Percentiles rank a stretch among this genome's conserved stretches.
phyloP scores from a whole-genome alignment of 768 basidiomycete genomes.

The Macrocybe gigantea region DNA sequence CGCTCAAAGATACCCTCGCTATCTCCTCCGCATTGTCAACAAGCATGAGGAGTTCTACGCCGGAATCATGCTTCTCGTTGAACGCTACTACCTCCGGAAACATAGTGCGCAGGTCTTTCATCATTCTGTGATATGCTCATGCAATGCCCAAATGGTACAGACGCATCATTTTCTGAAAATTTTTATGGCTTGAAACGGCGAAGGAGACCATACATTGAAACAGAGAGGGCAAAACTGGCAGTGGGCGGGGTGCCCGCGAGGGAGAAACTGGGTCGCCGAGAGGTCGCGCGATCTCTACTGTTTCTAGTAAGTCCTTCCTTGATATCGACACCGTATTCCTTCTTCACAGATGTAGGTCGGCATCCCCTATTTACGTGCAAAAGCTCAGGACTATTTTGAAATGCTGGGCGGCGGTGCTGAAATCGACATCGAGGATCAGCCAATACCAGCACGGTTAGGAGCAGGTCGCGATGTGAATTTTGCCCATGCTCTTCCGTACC shows the following conservation, averaged over 20 bases:
- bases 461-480: too few species aligned
- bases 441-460: constrained; percentile 2
- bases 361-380: constrained; percentile 84
- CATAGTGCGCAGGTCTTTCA: constrained; percentile 52
- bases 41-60: constrained; percentile 97
- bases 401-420: constrained; percentile 77
- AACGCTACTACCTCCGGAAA: constrained; percentile 83
- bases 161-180: constrained; percentile 91
- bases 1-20: constrained; percentile 90
- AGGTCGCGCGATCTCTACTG: constrained; percentile 72
- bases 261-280: constrained; percentile 59
- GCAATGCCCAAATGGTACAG: constrained; percentile 30
- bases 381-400: constrained; percentile 88
- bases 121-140: background rate
- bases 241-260: constrained; percentile 59
- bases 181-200: constrained; percentile 91
- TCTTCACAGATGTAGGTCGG: constrained; percentile 53
- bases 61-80: constrained; percentile 80
- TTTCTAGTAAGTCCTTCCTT: constrained; percentile 58
- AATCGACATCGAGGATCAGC: constrained; percentile 55
- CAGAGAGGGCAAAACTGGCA: constrained; percentile 60
- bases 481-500: too few species aligned
- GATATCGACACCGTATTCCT: background rate
- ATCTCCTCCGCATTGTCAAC: constrained; percentile 87
- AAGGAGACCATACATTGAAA: constrained; percentile 63